phyloP scores from a whole-genome alignment of 352 stramenopile genomes.

The Globisporangium radiosum region DNA sequence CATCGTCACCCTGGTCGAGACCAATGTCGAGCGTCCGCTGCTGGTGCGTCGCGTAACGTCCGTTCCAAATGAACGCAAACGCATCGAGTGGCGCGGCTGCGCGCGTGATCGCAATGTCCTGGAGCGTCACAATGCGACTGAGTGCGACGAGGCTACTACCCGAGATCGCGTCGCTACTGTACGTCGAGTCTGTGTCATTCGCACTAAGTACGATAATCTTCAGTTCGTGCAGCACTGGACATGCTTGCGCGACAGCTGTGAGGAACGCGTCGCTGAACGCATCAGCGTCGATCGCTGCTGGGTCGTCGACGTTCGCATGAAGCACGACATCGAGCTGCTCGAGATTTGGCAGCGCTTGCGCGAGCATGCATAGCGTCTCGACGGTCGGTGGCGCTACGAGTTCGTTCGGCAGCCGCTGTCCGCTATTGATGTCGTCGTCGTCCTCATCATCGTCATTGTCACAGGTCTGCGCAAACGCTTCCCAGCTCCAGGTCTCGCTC shows the following conservation, averaged over 20 bases:
- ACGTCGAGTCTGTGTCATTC: too few species aligned
- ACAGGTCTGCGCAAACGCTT: conserved; percentile 3
- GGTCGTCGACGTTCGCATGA: conserved; percentile 8
- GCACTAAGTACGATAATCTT: conserved; percentile 8
- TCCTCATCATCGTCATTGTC: background rate
- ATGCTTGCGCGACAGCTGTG: conserved; percentile 1
- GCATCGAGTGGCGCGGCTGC: background rate
- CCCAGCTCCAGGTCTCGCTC: conserved; percentile 14
- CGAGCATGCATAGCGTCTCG: conserved; percentile 3
- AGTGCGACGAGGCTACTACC: background rate
- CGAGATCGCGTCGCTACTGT: conserved; percentile 4
- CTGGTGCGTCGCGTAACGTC: background rate
- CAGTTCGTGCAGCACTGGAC: conserved; percentile 2
- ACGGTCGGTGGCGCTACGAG: conserved; percentile 9
- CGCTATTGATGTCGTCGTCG: background rate
- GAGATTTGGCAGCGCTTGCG: background rate
- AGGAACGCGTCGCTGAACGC: conserved; percentile 11
- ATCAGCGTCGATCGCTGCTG: conserved; percentile 1
- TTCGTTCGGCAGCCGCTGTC: background rate
- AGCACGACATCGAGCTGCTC: conserved; percentile 12
- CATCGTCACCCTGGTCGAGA: conserved; percentile 10
- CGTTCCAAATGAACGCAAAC: conserved; percentile 10
- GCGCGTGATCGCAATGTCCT: conserved; percentile 6
- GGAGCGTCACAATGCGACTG: conserved; percentile 1
- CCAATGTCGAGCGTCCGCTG: conserved; percentile 11